Evolutionary conservation across 805 yeast genomes (phyloP).

Genomic region (Candida odintsovae): DNA sequence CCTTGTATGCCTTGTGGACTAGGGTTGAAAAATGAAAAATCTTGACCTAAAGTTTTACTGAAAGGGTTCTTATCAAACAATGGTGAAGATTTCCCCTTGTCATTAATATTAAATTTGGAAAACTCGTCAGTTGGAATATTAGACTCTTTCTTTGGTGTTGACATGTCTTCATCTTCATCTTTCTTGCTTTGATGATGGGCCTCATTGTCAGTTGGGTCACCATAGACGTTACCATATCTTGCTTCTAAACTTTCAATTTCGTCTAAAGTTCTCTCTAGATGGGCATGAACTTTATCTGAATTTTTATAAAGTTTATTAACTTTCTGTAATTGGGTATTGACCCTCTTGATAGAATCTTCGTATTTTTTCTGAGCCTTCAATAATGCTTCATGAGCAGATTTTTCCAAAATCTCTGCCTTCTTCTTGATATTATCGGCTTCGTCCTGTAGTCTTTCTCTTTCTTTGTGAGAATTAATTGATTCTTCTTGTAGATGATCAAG

Average conservation of each 20-base stretch:
- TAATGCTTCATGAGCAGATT: conserved; percentile 13
- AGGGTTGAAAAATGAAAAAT: background rate
- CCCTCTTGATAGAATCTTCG: conserved; percentile 5
- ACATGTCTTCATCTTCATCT: background rate
- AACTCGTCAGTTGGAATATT: background rate
- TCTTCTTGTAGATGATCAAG: conserved; percentile 4
- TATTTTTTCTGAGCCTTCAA: conserved; percentile 14
- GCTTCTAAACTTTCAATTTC: conserved; percentile 3
- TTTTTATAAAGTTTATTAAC: background rate
- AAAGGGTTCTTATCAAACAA: background rate
- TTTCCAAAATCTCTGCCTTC: conserved; percentile 8
- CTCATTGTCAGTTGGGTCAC: background rate
- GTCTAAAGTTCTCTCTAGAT: conserved; percentile 3
- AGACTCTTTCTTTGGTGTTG: background rate
- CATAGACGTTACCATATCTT: conserved; percentile 2
- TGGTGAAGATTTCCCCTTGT: background rate
- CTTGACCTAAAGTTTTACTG: background rate
- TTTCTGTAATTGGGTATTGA: conserved; percentile 1
- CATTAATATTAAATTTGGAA: background rate
- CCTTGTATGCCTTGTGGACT: background rate
- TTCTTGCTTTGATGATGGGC: background rate
- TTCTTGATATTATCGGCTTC: conserved; percentile 1
- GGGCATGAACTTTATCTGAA: conserved; percentile 6
- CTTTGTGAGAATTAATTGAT: background rate
- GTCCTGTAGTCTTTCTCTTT: conserved; percentile 6